Base-by-base conservation (phyloP, 2,329 filamentous ascomycete species). In the Claviceps monticola region DNA sequence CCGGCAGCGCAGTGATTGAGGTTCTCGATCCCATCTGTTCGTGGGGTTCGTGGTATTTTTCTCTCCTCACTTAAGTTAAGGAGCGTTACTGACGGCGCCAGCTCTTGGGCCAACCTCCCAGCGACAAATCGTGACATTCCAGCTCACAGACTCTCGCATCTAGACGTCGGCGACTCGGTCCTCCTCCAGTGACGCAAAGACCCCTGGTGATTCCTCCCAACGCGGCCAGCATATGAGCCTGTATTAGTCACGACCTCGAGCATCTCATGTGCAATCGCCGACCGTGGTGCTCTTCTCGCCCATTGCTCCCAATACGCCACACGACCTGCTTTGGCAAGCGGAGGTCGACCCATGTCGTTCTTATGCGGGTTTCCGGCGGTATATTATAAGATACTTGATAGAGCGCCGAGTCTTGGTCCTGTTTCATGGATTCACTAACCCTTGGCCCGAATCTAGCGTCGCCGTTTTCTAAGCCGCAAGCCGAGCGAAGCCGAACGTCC, bases 311-410 rank as follows among this genome's bases (percentile, higher is more conserved):
- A 29, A 17, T 5, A 16, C 37, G 19, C 29, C 29, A 7, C 16
- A 26, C 38, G 16, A 53, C 19, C 16, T 21, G 16, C 19, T 34
- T 42, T n/a, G 7, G 34, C 49, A 29, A 19, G n/a, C 29, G 16
- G 8, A 19, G 29, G 13, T 14, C 5, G 19, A 19, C 49, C 52
- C 43, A 62, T 62, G 60, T 19, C 55, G 34, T 51, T 60, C 17
- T 42, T 51, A 34, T 62, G 59, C 46, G 58, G 60, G 17, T 53
- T 61, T 39, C 56, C 60, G n/a, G 16, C 21, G 39, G 61, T 64
- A 59, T 23, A 59, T 53, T 29, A 34, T 48, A 16, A 34, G 29
- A 34, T 34, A 34, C 4, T 11, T 34, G 29, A 34, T 34, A 21
- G 26, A 49, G 39, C 48, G 19, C 29, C 39, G n/a, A 14, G 41